Conservation (phyloP, 257 asterid species). For the Solanum phureja region DNA sequence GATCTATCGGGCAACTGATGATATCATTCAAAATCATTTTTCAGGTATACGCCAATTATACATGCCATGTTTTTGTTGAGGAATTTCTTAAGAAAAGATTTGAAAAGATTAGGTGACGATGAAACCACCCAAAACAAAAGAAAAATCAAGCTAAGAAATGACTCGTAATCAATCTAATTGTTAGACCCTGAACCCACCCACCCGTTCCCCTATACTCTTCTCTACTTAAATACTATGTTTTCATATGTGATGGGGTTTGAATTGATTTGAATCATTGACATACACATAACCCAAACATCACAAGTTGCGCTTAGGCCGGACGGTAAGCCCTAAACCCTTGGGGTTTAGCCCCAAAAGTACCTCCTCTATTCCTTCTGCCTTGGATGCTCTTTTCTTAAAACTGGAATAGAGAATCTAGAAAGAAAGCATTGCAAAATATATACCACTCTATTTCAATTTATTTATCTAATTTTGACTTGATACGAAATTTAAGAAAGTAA, state of each 20-base stretch:
- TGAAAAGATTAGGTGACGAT: not conserved
- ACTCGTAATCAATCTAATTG: not conserved
- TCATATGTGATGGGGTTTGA: not conserved
- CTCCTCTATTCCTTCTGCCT: no score
- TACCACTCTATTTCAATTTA: no score
- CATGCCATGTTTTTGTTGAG: not conserved
- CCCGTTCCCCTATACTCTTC: not conserved
- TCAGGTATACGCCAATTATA: not conserved
- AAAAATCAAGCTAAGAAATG: not conserved
- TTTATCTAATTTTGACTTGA: no score
- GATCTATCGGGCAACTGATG: not conserved
- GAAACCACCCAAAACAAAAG: not conserved
- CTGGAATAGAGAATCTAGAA: not conserved
- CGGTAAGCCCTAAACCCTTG: no score
- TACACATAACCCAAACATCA: not conserved
- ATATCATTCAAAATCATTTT: not conserved
- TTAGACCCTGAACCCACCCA: not conserved
- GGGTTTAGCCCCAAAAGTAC: no score
- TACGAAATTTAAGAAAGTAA: no score
- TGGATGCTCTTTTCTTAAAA: not conserved
- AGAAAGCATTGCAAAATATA: not conserved
- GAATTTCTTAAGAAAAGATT: not conserved
- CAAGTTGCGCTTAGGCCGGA: not conserved
- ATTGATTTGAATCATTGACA: not conserved
- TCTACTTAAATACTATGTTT: not conserved